Percentiles rank a stretch among this genome's conserved stretches.
These are phyloP conservation scores for Porogramme epimiltina DNA, from an alignment of 1,284 basidiomycete genomes.

Conservation along the genomic window DNA sequence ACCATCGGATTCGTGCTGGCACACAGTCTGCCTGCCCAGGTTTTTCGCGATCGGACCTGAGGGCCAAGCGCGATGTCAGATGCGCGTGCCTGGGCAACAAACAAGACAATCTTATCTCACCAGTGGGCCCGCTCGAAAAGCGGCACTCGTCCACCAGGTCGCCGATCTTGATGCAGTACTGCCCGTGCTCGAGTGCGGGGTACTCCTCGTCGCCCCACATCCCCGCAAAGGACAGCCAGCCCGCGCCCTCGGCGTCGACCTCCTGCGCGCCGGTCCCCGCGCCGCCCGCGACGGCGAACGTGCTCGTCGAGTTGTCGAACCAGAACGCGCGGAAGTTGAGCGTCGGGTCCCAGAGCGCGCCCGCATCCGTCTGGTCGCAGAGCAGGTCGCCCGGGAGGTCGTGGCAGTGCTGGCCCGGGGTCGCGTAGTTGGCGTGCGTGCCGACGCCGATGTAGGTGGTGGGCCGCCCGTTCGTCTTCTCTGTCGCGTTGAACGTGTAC, in stretches of 20 bases:
- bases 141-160: constrained; percentile 22
- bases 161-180: constrained; percentile 25
- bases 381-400: constrained; percentile 25
- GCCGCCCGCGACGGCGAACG: constrained; percentile 28
- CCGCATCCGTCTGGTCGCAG: constrained; percentile 24
- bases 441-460: constrained; percentile 32
- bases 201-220: constrained; percentile 35
- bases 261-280: constrained; percentile 21
- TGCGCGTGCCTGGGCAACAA: not conserved
- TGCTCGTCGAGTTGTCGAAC: constrained; percentile 24
- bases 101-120: constrained; percentile 15
- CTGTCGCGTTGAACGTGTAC: constrained; percentile 28
- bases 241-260: constrained; percentile 23
- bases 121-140: constrained; percentile 30
- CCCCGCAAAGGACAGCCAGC: constrained; percentile 32
- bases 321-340: constrained; percentile 34
- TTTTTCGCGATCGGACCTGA: constrained; percentile 33
- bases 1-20: constrained; percentile 25
- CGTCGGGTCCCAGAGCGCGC: constrained; percentile 32
- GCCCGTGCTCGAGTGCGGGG: constrained; percentile 25
- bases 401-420: constrained; percentile 29
- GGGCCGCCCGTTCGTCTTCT: constrained; percentile 27
- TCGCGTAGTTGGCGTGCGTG: constrained; percentile 36
- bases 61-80: not conserved
- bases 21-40: constrained; percentile 28